Evolutionary conservation across 1,284 basidiomycete species (phyloP).

Genomic region (Cryptococcus amylolentus): DNA sequence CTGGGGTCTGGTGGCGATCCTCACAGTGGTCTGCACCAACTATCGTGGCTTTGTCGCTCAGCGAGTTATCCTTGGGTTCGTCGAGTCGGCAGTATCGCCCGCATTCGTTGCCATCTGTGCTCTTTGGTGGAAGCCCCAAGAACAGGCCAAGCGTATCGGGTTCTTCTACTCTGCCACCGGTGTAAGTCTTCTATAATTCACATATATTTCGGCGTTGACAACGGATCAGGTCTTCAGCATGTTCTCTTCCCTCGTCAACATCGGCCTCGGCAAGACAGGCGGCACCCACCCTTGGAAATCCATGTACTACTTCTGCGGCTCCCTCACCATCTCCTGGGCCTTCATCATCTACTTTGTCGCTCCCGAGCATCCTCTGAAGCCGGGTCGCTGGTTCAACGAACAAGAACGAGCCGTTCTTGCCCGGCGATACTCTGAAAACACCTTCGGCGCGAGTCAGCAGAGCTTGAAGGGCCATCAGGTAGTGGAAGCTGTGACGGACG

Average conservation of each 20-base stretch:
- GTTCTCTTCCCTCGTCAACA: slow-evolving; percentile 54
- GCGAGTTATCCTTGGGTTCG: slow-evolving; percentile 51
- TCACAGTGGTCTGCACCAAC: slow-evolving; percentile 50
- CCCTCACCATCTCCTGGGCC: slow-evolving; percentile 52
- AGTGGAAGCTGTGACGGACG: slow-evolving; percentile 50
- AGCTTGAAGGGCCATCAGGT: slow-evolving; percentile 48
- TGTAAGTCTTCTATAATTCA: slow-evolving; percentile 22
- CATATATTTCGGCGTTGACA: background rate
- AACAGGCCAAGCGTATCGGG: slow-evolving; percentile 45
- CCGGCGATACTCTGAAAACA: slow-evolving; percentile 45
- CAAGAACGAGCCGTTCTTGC: slow-evolving; percentile 46
- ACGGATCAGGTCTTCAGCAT: slow-evolving; percentile 35
- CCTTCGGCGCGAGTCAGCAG: slow-evolving; percentile 32
- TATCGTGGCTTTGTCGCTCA: slow-evolving; percentile 53
- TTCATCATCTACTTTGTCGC: slow-evolving; percentile 49
- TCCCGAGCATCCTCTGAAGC: slow-evolving; percentile 50
- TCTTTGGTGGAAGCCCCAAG: slow-evolving; percentile 53
- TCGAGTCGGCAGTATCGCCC: slow-evolving; percentile 52
- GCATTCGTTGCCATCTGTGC: slow-evolving; percentile 54
- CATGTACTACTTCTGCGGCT: slow-evolving; percentile 54
- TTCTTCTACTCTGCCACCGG: slow-evolving; percentile 56
- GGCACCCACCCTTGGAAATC: slow-evolving; percentile 53
- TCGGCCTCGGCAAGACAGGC: slow-evolving; percentile 49
- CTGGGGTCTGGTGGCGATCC: slow-evolving; percentile 53
- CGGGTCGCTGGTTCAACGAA: slow-evolving; percentile 46